A percentile compares a stretch with the other conserved stretches of the same genome.
Evolutionary conservation across 1,284 basidiomycete genomes (phyloP).

Genomic region (Xerocomus amazonicus): DNA sequence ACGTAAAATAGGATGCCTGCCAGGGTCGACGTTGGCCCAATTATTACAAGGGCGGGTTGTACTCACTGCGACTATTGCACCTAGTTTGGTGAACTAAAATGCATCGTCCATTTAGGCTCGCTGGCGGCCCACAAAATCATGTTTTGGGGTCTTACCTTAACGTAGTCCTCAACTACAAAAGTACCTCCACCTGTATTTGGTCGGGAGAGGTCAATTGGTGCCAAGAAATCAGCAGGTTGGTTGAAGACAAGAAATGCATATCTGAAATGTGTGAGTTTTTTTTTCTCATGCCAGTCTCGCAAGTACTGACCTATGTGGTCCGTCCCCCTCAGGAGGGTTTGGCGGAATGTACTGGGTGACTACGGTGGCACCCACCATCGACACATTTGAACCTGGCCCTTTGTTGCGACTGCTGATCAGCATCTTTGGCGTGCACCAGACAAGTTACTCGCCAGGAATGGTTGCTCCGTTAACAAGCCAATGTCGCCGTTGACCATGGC

Average conservation of each 20-base stretch:
- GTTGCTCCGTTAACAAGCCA: conserved; percentile 75
- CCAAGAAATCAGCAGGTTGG: conserved; percentile 58
- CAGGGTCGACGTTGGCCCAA: conserved; percentile 2
- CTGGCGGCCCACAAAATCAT: conserved; percentile 4
- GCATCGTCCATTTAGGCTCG: background rate
- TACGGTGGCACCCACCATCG: conserved; percentile 46
- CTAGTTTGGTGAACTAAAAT: conserved; percentile 49
- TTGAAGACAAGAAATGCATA: conserved; percentile 66
- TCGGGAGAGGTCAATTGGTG: conserved; percentile 55
- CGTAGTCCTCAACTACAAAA: conserved; percentile 54
- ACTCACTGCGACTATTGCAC: conserved; percentile 53
- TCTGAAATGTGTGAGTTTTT: conserved; percentile 32
- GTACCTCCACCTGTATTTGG: conserved; percentile 47
- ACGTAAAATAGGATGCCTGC: conserved; percentile 71
- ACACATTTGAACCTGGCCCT: conserved; percentile 39
- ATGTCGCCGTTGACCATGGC: conserved; percentile 62
- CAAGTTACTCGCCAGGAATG: conserved; percentile 37
- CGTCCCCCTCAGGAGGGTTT: conserved; percentile 61
- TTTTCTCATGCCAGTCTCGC: background rate
- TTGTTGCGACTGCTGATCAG: conserved; percentile 1
- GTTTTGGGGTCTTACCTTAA: conserved; percentile 35
- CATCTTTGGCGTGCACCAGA: background rate
- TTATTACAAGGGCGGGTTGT: conserved; percentile 10
- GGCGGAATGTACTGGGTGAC: conserved; percentile 75
- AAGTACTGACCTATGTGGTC: conserved; percentile 58